Conservation (phyloP, 2,329 filamentous ascomycete genomes). For the Beauveria caledonica region DNA sequence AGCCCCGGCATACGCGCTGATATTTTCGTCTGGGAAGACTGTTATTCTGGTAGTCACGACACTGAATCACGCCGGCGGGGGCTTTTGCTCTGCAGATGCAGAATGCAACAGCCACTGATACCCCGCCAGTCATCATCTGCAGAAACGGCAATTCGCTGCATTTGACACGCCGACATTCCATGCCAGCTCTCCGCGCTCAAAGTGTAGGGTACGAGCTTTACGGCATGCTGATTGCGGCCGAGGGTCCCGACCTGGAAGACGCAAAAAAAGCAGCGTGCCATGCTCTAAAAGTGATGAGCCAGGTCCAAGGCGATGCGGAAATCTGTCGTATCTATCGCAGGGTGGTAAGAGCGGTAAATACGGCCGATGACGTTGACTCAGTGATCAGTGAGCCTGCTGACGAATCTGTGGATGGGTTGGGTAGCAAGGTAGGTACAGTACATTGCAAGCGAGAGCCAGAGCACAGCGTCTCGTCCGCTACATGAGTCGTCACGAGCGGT, state of each 20-base stretch:
- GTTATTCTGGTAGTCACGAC: conserved; percentile 14
- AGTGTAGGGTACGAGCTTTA: background rate
- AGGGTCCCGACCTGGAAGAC: background rate
- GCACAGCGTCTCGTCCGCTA: conserved; percentile 46
- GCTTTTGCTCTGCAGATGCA: conserved; percentile 15
- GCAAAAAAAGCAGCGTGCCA: background rate
- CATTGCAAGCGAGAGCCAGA: conserved; percentile 51
- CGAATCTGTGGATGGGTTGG: conserved; percentile 69
- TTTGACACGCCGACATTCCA: too few relatives aligned
- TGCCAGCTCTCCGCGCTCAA: background rate
- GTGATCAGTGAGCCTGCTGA: conserved; percentile 15
- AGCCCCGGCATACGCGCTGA: background rate
- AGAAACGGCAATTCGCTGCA: too few relatives aligned
- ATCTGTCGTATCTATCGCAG: background rate
- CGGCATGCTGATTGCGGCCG: background rate
- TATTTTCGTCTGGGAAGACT: conserved; percentile 8
- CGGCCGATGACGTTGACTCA: conserved; percentile 6
- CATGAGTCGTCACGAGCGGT: background rate
- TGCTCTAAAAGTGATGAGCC: background rate
- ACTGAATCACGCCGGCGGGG: conserved; percentile 13
- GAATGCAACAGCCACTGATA: too few relatives aligned
- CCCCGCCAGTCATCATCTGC: too few relatives aligned
- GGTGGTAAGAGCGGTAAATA: conserved; percentile 11
- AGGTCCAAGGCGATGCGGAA: background rate
- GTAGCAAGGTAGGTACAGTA: too few relatives aligned